A percentile compares a stretch with the other conserved stretches of the same genome.
Evolutionary conservation across 1,284 basidiomycete species (phyloP).

Genomic region (Cryptococcus sp.): DNA sequence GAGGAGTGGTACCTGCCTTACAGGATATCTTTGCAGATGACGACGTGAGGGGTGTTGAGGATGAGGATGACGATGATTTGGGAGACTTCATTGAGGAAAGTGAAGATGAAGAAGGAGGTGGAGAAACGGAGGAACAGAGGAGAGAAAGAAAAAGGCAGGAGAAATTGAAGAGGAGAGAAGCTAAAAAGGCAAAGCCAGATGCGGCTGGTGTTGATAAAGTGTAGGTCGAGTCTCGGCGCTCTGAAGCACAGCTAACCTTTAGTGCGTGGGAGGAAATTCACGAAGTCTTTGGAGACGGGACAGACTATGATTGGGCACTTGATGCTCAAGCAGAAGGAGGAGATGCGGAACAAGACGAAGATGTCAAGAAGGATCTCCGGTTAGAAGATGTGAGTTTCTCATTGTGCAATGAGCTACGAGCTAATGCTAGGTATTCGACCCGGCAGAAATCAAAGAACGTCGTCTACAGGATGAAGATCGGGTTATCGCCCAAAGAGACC

Average conservation of each 20-base stretch:
- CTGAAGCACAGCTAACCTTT: constrained; percentile 17
- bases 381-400: constrained; percentile 75
- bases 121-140: constrained; percentile 72
- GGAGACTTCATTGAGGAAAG: constrained; percentile 88
- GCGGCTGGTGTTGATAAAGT: constrained; percentile 79
- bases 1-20: constrained; percentile 16
- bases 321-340: constrained; percentile 61
- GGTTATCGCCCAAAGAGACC: constrained; percentile 81
- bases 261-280: constrained; percentile 97
- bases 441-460: constrained; percentile 87
- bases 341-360: constrained; percentile 64
- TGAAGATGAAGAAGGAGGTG: constrained; percentile 55
- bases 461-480: constrained; percentile 94
- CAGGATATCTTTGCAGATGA: constrained; percentile 46
- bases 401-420: background rate
- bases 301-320: constrained; percentile 94
- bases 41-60: constrained; percentile 31
- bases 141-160: constrained; percentile 65
- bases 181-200: constrained; percentile 66
- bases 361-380: constrained; percentile 62
- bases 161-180: constrained; percentile 62
- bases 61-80: constrained; percentile 56
- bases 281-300: constrained; percentile 94
- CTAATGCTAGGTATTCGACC: constrained; percentile 81
- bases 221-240: constrained; percentile 53